Evolutionary conservation across 129 eudicot species (phyloP), one percentile per base, ranked within the genome.

Genomic region (Scalesia atractyloides): DNA sequence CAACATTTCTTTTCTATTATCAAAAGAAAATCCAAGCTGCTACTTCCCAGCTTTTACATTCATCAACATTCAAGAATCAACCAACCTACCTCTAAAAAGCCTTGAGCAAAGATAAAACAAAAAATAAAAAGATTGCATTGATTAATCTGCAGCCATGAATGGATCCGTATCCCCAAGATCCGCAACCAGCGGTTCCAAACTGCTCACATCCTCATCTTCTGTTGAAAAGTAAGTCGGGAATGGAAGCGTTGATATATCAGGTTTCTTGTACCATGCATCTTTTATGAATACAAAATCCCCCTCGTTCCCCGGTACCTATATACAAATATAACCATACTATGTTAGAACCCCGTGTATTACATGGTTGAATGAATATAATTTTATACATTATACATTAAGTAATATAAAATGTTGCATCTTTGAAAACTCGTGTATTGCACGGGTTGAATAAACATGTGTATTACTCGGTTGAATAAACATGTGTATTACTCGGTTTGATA

Each of bases 141-240:
- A 66, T 58, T 66, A 89, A 71, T 93, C 98, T 63, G 98, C 97
- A 14, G 95, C 96, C 98, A 94, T 90, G 72, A 90, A 94, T 15
- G 98, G 98, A 84, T 94, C 98, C 1, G 76, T 70, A 19, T 90
- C 98, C 37, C 98, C 98, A 46, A 87, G 85, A 86, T 94, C 98
- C 59, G 95, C 98, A 63, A 90, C 78, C n/a, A 94, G 43, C 39
- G 96, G 95, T 79, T 85, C 95, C 78, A 89, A 76, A 5, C 51
- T n/a, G 20, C 74, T 14, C 34, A 14, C 66, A 52, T 89, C 87
- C 76, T 93, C 98, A 22, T 85, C 91, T 79, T 89, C 95, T 53
- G 84, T 85, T 4, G 92, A 84, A 77, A 93, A 84, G 76, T 82
- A 82, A 1, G 98, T 93, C 16, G 98, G 98, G 74, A 93, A 93